Base-by-base conservation (phyloP, 495 filamentous ascomycete genomes). In the Jackrogersella multiformis region DNA sequence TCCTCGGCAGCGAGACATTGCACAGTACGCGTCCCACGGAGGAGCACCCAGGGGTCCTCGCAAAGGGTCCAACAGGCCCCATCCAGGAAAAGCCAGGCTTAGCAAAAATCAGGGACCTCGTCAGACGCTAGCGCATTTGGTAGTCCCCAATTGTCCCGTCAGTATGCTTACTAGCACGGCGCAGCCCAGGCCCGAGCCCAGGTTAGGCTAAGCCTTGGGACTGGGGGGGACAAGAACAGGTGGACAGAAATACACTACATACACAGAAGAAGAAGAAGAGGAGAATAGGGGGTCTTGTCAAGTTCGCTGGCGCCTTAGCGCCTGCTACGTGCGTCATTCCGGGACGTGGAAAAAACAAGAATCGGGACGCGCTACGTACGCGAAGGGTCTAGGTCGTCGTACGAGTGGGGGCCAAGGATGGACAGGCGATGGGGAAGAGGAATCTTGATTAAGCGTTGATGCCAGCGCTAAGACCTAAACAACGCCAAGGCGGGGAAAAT, bases 261-360 rank as follows among this genome's bases (percentile, higher is more conserved):
- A n/a, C n/a, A n/a, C n/a, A n/a, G n/a, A n/a, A n/a, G n/a, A n/a
- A n/a, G 16, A 20, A 42, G 5, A 16, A 42, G 20, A 42, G n/a
- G n/a, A n/a, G n/a, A n/a, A n/a, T n/a, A n/a, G n/a, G n/a, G 42
- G 42, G 42, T 46, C 42, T 46, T 46, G 42, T 46, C 42, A 46
- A 46, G 21, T 45, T 24, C 42, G 20, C 41, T 26, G 12, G 26
- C 45, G 45, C 58, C 58, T 26, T 53, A 53, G 58, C 26, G 58
- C 46, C 32, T 52, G 10, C 45, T 32, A 51, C 57, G 24, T 61
- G 49, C 58, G 58, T 53, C 58, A 61, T 61, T 2, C 46, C 16
- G 24, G 57, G 26, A 30, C 28, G 26, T 36, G 18, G 12, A 34
- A 44, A 53, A 30, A 35, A 49, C 7, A 30, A 30, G 7, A 30